Evolutionary conservation across 1,139 yeast genomes (phyloP), one percentile per base, ranked within the genome.

Genomic region (Kurtzmaniella quercitrusa): DNA sequence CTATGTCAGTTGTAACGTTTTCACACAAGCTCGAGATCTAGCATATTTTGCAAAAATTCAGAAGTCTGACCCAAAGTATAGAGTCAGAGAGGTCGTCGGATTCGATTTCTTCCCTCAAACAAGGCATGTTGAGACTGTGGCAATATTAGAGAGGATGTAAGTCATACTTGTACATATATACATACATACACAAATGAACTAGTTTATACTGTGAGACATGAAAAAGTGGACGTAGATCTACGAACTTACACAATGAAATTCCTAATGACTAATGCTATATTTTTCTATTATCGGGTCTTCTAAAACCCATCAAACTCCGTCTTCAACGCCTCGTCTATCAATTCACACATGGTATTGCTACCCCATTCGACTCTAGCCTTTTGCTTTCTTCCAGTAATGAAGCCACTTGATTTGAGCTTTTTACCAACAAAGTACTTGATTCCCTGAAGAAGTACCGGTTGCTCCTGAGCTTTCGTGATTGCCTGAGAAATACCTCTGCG

Each of bases 341-440:
- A 62, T 48, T 80, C 85, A 47, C 71, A 63, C 60, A 77, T 62
- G 1, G 80, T 66, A 46, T 75, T 75, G 11, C 77, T 73, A 2
- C 85, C 95, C 95, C 95, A 88, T 34, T 73, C 72, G 8, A 86
- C 74, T 59, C 94, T 73, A 48, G 70, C 73, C 37, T 60, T 67
- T 55, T 85, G 91, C 53, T 79, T 82, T 48, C 71, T 73, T 6
- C 85, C 81, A 37, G 69, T 66, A n/a, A 81, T 62, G 39, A 83
- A 70, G 39, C 70, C 75, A 56, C 84, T 75, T 16, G 61, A 62
- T 44, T 67, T 65, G 11, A 84, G 74, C 39, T 73, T 76, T 46
- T 79, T 77, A 37, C 70, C 74, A 43, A 85, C 63, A 60, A 89
- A 86, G 60, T 79, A 84, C 52, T 79, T 86, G 37, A 91, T 59